Evolutionary conservation across 345 rosid species (phyloP).

Genomic region (Hibiscus trionum): DNA sequence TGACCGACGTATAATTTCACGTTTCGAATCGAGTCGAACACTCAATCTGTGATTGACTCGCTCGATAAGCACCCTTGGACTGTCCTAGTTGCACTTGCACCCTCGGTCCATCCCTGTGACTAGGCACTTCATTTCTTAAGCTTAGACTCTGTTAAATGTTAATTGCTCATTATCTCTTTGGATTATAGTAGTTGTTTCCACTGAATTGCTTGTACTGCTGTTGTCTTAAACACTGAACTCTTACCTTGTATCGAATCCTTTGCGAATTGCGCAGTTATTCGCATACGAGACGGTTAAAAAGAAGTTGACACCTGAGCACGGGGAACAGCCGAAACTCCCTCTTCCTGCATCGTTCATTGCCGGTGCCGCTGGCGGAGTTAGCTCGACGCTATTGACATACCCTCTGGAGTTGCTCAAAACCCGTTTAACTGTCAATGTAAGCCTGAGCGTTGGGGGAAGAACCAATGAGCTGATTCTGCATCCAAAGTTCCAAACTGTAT

Average conservation of each 20-base stretch:
- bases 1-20: too few relatives aligned
- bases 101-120: background rate
- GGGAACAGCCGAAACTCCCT: background rate
- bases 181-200: too few relatives aligned
- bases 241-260: background rate
- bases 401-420: constrained; percentile 2
- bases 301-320: background rate
- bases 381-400: background rate
- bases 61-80: too few relatives aligned
- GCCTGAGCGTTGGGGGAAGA: background rate
- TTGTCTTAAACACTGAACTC: background rate
- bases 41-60: too few relatives aligned
- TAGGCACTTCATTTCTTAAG: background rate
- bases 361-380: background rate
- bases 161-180: background rate
- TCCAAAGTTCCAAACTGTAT: background rate
- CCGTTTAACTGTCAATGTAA: background rate
- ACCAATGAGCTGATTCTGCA: background rate
- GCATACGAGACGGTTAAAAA: background rate
- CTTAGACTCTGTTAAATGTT: background rate
- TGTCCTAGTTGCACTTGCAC: too few relatives aligned
- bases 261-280: constrained; percentile 4
- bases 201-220: background rate
- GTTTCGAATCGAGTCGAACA: too few relatives aligned
- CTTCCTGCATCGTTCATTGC: background rate